These are phyloP conservation scores for Plasmodium sp. DNA, from an alignment of 169 alveolate species.

Conservation along the genomic window DNA sequence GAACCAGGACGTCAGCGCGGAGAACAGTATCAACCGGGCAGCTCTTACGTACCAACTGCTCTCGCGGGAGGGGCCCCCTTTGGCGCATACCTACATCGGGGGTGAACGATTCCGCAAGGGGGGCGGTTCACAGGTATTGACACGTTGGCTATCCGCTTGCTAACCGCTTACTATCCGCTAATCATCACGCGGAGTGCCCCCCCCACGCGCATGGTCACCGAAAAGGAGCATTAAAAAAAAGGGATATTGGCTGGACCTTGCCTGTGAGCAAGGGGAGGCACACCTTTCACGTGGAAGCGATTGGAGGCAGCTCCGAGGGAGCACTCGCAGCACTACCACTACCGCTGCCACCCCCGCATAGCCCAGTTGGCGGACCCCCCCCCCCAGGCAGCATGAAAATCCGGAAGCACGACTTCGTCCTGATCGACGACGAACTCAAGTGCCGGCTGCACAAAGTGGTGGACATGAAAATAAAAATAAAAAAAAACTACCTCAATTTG, in stretches of 20 bases:
- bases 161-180: too few species aligned
- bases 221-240: background rate
- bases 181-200: too few species aligned
- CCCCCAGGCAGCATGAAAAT: slow-evolving; percentile 9
- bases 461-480: slow-evolving; percentile 56
- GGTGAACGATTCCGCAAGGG: background rate
- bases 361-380: background rate
- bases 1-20: background rate
- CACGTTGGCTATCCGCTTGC: background rate
- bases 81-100: background rate
- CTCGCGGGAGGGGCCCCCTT: background rate
- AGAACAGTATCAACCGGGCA: background rate
- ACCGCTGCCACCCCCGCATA: background rate
- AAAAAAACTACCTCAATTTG: slow-evolving; percentile 28
- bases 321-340: background rate
- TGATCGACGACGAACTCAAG: slow-evolving; percentile 51
- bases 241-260: background rate
- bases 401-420: slow-evolving; percentile 54
- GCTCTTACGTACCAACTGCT: background rate
- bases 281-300: background rate
- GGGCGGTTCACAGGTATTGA: background rate
- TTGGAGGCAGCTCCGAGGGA: background rate
- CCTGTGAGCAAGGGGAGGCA: background rate
- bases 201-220: background rate
- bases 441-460: slow-evolving; percentile 44